Percentiles rank a stretch among this genome's conserved stretches.
Evolutionary conservation across 495 filamentous ascomycete species (phyloP).

Genomic region (Penicillium taxi): DNA sequence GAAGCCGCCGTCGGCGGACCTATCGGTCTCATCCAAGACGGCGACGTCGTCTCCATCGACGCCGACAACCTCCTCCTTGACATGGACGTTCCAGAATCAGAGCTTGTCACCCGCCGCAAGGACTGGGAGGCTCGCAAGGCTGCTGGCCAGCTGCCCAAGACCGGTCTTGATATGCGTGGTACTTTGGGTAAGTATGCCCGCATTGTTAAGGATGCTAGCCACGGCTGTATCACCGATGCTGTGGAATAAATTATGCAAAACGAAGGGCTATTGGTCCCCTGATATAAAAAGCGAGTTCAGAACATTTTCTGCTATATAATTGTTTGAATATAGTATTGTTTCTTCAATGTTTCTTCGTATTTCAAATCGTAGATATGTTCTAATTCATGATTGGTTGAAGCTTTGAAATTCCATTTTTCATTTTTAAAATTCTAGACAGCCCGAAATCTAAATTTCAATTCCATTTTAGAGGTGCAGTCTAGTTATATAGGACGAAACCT

Average conservation of each 20-base stretch:
- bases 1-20: conserved; percentile 53
- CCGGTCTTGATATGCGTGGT: conserved; percentile 54
- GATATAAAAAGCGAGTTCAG: no score
- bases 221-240: conserved; percentile 49
- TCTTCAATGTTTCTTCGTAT: no score
- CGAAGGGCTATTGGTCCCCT: no score
- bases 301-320: no score
- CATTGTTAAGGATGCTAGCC: conserved; percentile 59
- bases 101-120: conserved; percentile 58
- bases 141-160: conserved; percentile 28
- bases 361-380: no score
- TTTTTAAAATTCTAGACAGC: no score
- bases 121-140: conserved; percentile 44
- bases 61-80: conserved; percentile 44
- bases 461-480: no score
- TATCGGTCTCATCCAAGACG: conserved; percentile 47
- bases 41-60: conserved; percentile 50
- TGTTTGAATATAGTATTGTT: no score
- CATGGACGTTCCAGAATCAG: conserved; percentile 42
- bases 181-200: conserved; percentile 85
- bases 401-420: no score
- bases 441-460: no score
- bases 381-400: no score
- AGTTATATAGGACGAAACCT: no score
- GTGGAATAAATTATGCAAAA: conserved; percentile 27